These are phyloP conservation scores for Carex myosuroides DNA, from an alignment of 176 grass and related monocot species.

Conservation along the genomic window DNA sequence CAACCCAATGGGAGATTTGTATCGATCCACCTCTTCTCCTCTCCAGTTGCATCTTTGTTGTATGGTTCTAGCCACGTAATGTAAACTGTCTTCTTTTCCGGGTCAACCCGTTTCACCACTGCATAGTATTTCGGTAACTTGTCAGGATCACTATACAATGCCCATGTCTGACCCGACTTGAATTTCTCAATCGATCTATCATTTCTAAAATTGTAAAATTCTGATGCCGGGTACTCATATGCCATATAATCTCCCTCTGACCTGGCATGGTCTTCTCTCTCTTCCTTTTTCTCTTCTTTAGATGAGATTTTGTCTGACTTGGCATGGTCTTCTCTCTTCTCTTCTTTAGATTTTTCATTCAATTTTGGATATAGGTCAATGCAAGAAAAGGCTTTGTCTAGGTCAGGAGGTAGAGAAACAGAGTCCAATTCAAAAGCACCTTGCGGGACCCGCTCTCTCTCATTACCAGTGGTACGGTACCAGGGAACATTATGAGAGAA, in stretches of 20 bases:
- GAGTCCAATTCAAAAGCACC: slow-evolving; percentile 80
- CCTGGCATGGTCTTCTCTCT: neutral
- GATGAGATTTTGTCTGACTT: too few species aligned
- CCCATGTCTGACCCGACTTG: slow-evolving; percentile 58
- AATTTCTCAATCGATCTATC: slow-evolving; percentile 41
- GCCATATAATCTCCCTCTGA: neutral
- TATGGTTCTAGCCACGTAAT: slow-evolving; percentile 53
- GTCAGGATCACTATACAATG: slow-evolving; percentile 74
- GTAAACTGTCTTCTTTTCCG: slow-evolving; percentile 27
- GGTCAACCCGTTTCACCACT: slow-evolving; percentile 39
- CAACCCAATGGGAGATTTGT: slow-evolving; percentile 35
- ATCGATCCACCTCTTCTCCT: slow-evolving; percentile 42
- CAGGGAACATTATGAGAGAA: slow-evolving; percentile 73
- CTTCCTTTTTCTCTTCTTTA: too few species aligned
- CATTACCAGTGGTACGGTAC: slow-evolving; percentile 38
- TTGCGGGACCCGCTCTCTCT: slow-evolving; percentile 49
- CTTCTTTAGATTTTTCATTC: neutral
- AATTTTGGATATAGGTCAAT: slow-evolving; percentile 31
- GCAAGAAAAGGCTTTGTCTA: slow-evolving; percentile 48
- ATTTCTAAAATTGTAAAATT: slow-evolving; percentile 46
- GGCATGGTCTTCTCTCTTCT: too few species aligned
- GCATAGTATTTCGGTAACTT: slow-evolving; percentile 74
- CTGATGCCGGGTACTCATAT: slow-evolving; percentile 3
- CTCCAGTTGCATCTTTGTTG: slow-evolving; percentile 21
- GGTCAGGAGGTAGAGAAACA: slow-evolving; percentile 54